Percentiles rank a stretch among this genome's conserved stretches.
Evolutionary conservation across 257 asterid species (phyloP).

Genomic region (Solanum lycopersicoides): DNA sequence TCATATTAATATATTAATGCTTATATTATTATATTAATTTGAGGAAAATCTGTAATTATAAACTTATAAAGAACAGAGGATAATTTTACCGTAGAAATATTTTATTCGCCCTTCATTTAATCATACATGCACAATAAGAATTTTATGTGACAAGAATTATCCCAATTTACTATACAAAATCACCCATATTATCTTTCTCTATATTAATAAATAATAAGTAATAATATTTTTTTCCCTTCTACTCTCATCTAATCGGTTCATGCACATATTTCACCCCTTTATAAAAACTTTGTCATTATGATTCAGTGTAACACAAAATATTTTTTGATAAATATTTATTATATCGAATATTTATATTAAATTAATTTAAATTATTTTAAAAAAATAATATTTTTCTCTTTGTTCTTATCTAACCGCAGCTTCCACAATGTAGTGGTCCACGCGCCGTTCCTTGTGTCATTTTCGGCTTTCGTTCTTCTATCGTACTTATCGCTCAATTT

Average conservation of each 20-base stretch:
- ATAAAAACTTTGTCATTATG: not conserved
- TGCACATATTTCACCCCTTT: not conserved
- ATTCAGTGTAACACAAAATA: not conserved
- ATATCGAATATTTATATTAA: not conserved
- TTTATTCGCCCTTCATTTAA: not conserved
- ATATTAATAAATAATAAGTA: too few species aligned
- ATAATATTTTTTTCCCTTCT: too few species aligned
- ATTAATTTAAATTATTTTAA: not conserved
- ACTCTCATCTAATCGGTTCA: not conserved
- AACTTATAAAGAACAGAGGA: too few species aligned
- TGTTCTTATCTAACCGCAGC: not conserved
- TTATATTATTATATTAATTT: too few species aligned
- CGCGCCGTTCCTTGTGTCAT: not conserved
- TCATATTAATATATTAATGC: too few species aligned
- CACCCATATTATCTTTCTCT: not conserved
- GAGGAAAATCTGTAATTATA: too few species aligned
- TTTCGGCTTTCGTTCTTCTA: not conserved
- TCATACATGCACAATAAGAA: not conserved
- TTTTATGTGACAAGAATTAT: not conserved
- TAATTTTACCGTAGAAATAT: too few species aligned
- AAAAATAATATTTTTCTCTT: not conserved
- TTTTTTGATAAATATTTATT: not conserved
- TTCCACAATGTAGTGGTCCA: not conserved
- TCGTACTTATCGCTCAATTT: constrained; percentile 22
- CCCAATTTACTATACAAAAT: not conserved